A percentile compares a stretch with the other conserved stretches of the same genome.
phyloP scores from a whole-genome alignment of 2,329 filamentous ascomycete species.

The Xylariaceae sp. region DNA sequence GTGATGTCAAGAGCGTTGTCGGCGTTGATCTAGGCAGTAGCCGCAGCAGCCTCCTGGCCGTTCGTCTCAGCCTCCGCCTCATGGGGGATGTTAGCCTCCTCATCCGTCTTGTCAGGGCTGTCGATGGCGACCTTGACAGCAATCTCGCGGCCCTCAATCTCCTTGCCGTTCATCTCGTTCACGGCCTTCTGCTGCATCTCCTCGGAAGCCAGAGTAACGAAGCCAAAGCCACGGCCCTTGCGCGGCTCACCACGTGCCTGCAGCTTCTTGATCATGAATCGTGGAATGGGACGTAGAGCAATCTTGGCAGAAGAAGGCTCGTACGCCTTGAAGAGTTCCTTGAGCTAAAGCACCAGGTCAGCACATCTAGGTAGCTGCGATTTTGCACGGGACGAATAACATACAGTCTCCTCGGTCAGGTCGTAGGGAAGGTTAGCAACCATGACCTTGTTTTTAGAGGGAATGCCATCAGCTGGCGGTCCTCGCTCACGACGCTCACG shows the following conservation, averaged over 20 bases:
- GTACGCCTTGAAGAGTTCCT: slow-evolving; percentile 94
- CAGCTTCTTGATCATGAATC: slow-evolving; percentile 99
- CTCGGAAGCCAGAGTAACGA: slow-evolving; percentile 93
- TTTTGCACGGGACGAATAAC: slow-evolving; percentile 23
- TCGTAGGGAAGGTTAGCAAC: slow-evolving; percentile 99
- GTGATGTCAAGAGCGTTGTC: slow-evolving; percentile 15
- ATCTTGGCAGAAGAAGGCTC: slow-evolving; percentile 95
- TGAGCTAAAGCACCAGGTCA: slow-evolving; percentile 60
- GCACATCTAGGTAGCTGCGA: not conserved
- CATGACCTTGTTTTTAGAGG: slow-evolving; percentile 99
- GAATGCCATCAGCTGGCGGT: slow-evolving; percentile 92
- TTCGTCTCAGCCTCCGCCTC: slow-evolving; percentile 36
- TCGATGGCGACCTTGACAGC: slow-evolving; percentile 99
- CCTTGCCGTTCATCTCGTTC: slow-evolving; percentile 97
- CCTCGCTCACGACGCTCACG: slow-evolving; percentile 76
- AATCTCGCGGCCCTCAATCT: slow-evolving; percentile 97
- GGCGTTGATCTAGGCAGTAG: slow-evolving; percentile 27
- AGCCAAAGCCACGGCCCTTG: slow-evolving; percentile 98
- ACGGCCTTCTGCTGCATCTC: slow-evolving; percentile 97
- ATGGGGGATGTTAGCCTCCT: slow-evolving; percentile 65
- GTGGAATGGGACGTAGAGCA: slow-evolving; percentile 93
- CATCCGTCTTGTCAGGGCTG: slow-evolving; percentile 92
- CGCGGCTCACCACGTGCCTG: slow-evolving; percentile 95
- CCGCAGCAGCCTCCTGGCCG: slow-evolving; percentile 33
- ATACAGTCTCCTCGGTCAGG: slow-evolving; percentile 92